A percentile compares a stretch with the other conserved stretches of the same genome.
Evolutionary conservation across 805 yeast species (phyloP).

Genomic region (Sungouiella blattae): DNA sequence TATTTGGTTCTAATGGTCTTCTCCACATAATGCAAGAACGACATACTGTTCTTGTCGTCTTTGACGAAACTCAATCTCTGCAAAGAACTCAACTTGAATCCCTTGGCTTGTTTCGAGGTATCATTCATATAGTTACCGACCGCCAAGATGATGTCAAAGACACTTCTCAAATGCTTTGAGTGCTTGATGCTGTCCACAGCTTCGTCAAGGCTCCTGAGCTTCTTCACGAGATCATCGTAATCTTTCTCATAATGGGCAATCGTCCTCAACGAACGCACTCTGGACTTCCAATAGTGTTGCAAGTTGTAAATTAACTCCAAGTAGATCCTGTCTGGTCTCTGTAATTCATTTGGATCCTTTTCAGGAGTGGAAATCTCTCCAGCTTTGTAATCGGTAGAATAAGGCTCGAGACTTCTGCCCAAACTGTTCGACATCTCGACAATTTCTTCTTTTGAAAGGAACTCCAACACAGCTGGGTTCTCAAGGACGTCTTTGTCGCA

Average conservation of each 20-base stretch:
- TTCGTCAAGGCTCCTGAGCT: slow-evolving; percentile 60
- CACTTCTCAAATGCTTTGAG: slow-evolving; percentile 52
- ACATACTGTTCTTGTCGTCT: slow-evolving; percentile 63
- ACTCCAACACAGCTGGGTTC: slow-evolving; percentile 76
- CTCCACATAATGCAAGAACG: slow-evolving; percentile 74
- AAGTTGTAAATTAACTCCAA: slow-evolving; percentile 80
- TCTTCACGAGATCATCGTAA: slow-evolving; percentile 63
- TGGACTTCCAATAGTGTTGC: slow-evolving; percentile 86
- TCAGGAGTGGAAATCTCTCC: slow-evolving; percentile 39
- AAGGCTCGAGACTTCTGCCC: slow-evolving; percentile 74
- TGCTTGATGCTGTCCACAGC: slow-evolving; percentile 52
- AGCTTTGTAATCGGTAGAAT: slow-evolving; percentile 62
- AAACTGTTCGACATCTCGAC: slow-evolving; percentile 70
- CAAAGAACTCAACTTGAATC: slow-evolving; percentile 66
- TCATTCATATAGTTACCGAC: slow-evolving; percentile 83
- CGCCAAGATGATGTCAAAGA: slow-evolving; percentile 63
- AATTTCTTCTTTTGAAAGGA: slow-evolving; percentile 71
- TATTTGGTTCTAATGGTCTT: slow-evolving; percentile 60
- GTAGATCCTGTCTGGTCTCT: slow-evolving; percentile 82
- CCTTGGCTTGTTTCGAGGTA: slow-evolving; percentile 59
- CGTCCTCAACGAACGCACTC: slow-evolving; percentile 79
- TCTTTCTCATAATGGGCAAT: slow-evolving; percentile 73
- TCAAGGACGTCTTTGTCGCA: slow-evolving; percentile 73
- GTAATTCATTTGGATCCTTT: slow-evolving; percentile 72
- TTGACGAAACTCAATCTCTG: slow-evolving; percentile 70